A percentile compares a stretch with the other conserved stretches of the same genome.
Conservation (phyloP, 2,329 filamentous ascomycete genomes). For the Orbilia quercus region DNA sequence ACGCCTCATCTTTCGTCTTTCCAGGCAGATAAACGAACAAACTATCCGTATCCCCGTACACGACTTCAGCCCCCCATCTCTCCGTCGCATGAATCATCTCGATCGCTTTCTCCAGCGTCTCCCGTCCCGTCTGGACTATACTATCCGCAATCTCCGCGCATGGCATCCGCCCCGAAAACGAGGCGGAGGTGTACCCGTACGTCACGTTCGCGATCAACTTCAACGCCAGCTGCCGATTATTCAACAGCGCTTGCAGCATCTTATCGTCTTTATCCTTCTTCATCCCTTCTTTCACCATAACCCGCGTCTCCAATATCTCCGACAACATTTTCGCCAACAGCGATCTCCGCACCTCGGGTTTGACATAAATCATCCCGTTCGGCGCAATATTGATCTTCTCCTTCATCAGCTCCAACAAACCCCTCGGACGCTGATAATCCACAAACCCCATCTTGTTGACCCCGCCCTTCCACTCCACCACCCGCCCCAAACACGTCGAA, state of each 20-base stretch:
- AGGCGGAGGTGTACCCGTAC: conserved; percentile 96
- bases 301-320: conserved; percentile 92
- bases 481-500: conserved; percentile 90
- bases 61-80: conserved; percentile 92
- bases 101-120: conserved; percentile 88
- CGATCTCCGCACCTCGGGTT: conserved; percentile 85
- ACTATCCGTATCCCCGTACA: conserved; percentile 97
- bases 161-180: conserved; percentile 96
- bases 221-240: conserved; percentile 91
- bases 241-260: conserved; percentile 83
- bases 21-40: conserved; percentile 91
- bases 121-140: conserved; percentile 94
- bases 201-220: conserved; percentile 99
- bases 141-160: conserved; percentile 98
- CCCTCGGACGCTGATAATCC: conserved; percentile 81
- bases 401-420: conserved; percentile 79
- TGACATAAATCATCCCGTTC: conserved; percentile 96
- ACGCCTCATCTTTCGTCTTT: conserved; percentile 86
- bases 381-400: conserved; percentile 91
- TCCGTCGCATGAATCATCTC: conserved; percentile 88
- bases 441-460: conserved; percentile 94
- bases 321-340: conserved; percentile 95
- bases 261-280: conserved; percentile 88
- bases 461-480: conserved; percentile 82
- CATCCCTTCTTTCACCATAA: conserved; percentile 99